These are phyloP conservation scores for Salvia sclarea DNA, from an alignment of 305 asterid genomes.

Conservation along the genomic window DNA sequence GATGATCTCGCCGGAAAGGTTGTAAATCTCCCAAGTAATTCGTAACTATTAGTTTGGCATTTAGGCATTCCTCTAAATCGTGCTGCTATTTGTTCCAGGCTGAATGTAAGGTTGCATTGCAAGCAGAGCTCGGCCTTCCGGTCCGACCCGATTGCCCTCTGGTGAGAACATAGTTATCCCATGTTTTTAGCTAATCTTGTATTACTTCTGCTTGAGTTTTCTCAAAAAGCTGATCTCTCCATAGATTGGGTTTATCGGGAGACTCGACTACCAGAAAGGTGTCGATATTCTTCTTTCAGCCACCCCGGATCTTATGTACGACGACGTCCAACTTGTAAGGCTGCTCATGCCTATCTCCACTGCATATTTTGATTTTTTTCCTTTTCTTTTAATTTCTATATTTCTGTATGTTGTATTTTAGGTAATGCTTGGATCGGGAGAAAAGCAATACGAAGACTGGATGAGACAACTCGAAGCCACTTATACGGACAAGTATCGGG, in stretches of 20 bases:
- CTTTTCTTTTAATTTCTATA: background rate
- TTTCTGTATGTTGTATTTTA: conserved; percentile 30
- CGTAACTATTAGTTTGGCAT: conserved; percentile 4
- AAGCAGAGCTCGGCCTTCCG: conserved; percentile 90
- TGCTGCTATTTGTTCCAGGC: no score
- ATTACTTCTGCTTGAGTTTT: background rate
- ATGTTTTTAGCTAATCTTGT: conserved; percentile 17
- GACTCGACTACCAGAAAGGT: conserved; percentile 96
- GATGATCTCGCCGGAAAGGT: conserved; percentile 92
- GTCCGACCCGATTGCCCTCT: conserved; percentile 73
- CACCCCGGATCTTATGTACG: conserved; percentile 75
- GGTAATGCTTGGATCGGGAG: conserved; percentile 99
- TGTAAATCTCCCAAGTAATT: conserved; percentile 23
- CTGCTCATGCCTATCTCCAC: background rate
- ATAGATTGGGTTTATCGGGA: conserved; percentile 95
- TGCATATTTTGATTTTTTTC: background rate
- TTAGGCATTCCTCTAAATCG: conserved; percentile 11
- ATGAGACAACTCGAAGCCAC: conserved; percentile 73
- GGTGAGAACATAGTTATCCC: conserved; percentile 47
- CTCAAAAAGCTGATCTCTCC: conserved; percentile 23
- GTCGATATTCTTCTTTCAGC: conserved; percentile 86
- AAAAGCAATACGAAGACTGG: conserved; percentile 95
- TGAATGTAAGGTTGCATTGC: conserved; percentile 76
- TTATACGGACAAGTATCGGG: conserved; percentile 71
- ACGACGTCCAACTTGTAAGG: conserved; percentile 85